Evolutionary conservation across 2,329 filamentous ascomycete genomes (phyloP).

Genomic region (Macroventuria anomochaeta): DNA sequence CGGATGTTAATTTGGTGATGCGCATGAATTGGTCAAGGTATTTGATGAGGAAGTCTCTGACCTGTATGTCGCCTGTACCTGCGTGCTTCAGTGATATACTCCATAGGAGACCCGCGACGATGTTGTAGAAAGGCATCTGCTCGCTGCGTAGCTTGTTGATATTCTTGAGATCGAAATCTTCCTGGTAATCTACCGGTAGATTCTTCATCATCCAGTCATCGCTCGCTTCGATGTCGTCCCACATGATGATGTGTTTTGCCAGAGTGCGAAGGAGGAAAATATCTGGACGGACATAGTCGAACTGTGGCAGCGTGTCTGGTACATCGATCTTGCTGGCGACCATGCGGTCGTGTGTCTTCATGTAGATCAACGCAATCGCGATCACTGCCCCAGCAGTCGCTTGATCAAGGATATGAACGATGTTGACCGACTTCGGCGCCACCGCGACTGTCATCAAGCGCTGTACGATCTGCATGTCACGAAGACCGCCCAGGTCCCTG

Average conservation of each 20-base stretch:
- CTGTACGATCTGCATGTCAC: conserved; percentile 93
- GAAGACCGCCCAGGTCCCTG: conserved; percentile 82
- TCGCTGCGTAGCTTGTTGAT: conserved; percentile 73
- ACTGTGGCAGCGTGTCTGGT: conserved; percentile 86
- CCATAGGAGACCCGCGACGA: conserved; percentile 87
- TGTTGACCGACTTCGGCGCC: conserved; percentile 85
- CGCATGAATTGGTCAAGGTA: conserved; percentile 88
- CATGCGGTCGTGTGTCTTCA: conserved; percentile 91
- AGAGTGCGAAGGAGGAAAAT: conserved; percentile 89
- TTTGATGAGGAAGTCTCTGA: conserved; percentile 80
- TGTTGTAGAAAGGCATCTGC: conserved; percentile 92
- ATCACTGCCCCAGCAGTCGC: conserved; percentile 93
- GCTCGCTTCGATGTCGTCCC: conserved; percentile 78
- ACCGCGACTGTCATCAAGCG: conserved; percentile 85
- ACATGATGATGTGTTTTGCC: conserved; percentile 89
- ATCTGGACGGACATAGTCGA: conserved; percentile 94
- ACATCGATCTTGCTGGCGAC: conserved; percentile 92
- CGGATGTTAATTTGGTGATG: conserved; percentile 68
- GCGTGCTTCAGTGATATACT: conserved; percentile 57
- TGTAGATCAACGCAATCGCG: conserved; percentile 88
- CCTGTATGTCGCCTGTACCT: conserved; percentile 63
- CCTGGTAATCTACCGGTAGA: conserved; percentile 73
- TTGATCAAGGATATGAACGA: conserved; percentile 91
- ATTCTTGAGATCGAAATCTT: conserved; percentile 64
- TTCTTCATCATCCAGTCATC: conserved; percentile 77